Evolutionary conservation across 176 grass and related monocot genomes (phyloP), one percentile per base, ranked within the genome.

Genomic region (Oryza brachyantha): DNA sequence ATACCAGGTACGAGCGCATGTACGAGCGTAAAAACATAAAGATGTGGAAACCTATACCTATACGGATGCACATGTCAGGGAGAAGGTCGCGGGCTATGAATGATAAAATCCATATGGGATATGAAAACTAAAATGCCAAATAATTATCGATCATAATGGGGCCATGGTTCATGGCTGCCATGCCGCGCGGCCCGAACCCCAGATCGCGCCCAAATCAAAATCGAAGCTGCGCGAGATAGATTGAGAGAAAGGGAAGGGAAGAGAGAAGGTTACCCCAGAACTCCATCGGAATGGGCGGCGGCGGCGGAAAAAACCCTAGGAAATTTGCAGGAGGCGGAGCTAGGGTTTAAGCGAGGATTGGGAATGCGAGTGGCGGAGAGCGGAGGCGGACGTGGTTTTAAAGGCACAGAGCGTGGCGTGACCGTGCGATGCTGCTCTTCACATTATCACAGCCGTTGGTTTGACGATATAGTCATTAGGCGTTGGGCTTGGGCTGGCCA

Each of bases 241-340:
- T n/a, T 12, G 25, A 14, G 6, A 6, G 5, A 17, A 26, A 21
- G 1, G 7, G 65, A 3, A 29, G 4, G 9, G 22, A 19, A 35
- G 17, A 13, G n/a, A 39, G 21, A 8, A 39, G 54, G 16, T 55
- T 72, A 85, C 84, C 84, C 84, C 84, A 85, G 69, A 85, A 85
- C 76, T 85, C 84, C 84, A 80, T 79, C 34, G 76, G 62, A 54
- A 66, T 74, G 17, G 42, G 42, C 22, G 67, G 29, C 40, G 83
- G 48, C 21, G 81, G n/a, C 13, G 67, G 36, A 17, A 48, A 48
- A 24, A 50, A 72, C 41, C 68, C 68, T 71, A 50, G 68, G 8
- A 46, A 17, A 13, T 5, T 13, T 0, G 5, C n/a, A n/a, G n/a
- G 70, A 3, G 39, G 46, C 19, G 37, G 27, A 0, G 17, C 78